Base-by-base conservation (phyloP, 1,284 basidiomycete species). In the Hortiboletus rubellus region DNA sequence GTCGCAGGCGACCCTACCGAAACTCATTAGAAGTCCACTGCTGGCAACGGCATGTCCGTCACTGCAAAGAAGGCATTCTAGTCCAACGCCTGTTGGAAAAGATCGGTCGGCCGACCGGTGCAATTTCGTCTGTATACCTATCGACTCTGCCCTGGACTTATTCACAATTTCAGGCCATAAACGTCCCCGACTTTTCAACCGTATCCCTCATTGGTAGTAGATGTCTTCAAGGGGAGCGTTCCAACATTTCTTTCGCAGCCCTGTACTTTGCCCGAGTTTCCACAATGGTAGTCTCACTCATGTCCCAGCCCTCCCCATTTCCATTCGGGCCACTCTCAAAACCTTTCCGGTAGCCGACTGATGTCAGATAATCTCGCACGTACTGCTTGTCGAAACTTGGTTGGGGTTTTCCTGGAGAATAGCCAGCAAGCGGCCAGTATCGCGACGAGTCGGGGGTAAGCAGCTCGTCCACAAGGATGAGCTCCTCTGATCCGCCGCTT, bases 381-480 rank as follows among this genome's bases (percentile, higher is more conserved):
- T 91, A 98, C 76, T 99, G 96, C 79, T 99, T 99, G 75, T 99
- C 97, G 68, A 97, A 99, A 67, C 92, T 94, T 22, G 87, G 83
- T 75, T 98, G 96, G 0, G 86, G 77, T 31, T 82, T 79, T 10
- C 96, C 96, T 3, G 85, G 80, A 41, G 77, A 74, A 76, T 97
- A 99, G 3, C 78, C 82, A 14, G 78, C 80, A 0, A 86, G 80
- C 1, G 94, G 89, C 96, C 97, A 99, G 80, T 98, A 99, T 42
- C 96, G 85, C 18, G 95, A 98, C 24, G 94, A 97, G 75, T 99
- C 97, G 7, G 96, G 96, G 0, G 97, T 99, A 52, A 99, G 84
- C 17, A 94, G 86, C 72, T 99, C 96, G 73, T 99, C 97, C 62
- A 99, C 89, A 42, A 99, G 82, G 64, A 97, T 92, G 49, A 98